These are phyloP conservation scores for Magnolia officinalis DNA, from an alignment of 164 flowering plant genomes.

Conservation along the genomic window DNA sequence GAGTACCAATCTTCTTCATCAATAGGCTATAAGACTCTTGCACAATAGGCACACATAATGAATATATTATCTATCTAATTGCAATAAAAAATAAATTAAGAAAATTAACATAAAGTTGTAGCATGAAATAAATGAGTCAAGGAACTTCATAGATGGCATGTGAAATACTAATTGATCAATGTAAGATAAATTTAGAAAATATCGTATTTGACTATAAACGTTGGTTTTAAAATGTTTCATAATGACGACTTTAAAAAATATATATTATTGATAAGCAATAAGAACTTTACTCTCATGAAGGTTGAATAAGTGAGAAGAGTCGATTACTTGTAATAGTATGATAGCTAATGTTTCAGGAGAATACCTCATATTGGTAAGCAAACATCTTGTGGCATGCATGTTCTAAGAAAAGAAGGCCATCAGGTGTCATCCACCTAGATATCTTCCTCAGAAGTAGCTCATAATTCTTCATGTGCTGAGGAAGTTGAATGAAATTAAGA, in stretches of 20 bases:
- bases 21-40: conserved; percentile 8
- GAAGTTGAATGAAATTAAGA: not conserved
- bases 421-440: conserved; percentile 20
- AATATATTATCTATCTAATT: not conserved
- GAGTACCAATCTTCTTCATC: conserved; percentile 21
- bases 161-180: too few species aligned
- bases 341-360: not conserved
- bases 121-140: not conserved
- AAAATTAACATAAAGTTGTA: not conserved
- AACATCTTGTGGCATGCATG: conserved; percentile 19
- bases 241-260: not conserved
- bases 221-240: too few species aligned
- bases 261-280: not conserved
- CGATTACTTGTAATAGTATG: conserved; percentile 3
- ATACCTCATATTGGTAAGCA: conserved; percentile 20
- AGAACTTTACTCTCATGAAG: too few species aligned
- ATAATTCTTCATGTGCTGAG: conserved; percentile 26
- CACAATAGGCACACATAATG: not conserved
- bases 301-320: not conserved
- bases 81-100: too few species aligned
- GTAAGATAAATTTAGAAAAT: too few species aligned
- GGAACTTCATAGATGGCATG: too few species aligned
- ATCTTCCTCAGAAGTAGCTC: conserved; percentile 16
- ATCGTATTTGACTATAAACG: too few species aligned
- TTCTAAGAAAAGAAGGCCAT: conserved; percentile 27